These are phyloP conservation scores for Eleusine indica DNA, from an alignment of 176 grass and related monocot genomes.

Conservation along the genomic window DNA sequence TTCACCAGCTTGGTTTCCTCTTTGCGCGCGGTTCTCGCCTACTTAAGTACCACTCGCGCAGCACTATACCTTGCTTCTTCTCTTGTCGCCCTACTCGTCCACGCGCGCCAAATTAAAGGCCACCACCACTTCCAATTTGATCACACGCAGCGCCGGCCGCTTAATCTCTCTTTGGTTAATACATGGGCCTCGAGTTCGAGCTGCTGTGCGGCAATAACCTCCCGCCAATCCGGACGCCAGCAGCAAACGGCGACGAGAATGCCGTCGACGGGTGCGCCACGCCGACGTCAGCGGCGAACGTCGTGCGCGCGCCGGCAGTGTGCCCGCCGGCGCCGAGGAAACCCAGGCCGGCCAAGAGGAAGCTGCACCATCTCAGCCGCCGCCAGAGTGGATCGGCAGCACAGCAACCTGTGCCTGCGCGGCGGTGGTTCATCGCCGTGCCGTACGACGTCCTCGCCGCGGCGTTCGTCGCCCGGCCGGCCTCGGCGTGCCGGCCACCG, in stretches of 20 bases:
- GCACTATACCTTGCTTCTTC: constrained; percentile 44
- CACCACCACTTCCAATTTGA: not conserved
- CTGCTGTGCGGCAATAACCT: constrained; percentile 10
- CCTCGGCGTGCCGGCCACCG: constrained; percentile 3
- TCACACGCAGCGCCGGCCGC: not conserved
- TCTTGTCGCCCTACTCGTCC: not conserved
- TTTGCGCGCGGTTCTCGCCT: not conserved
- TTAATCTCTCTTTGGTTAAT: not conserved
- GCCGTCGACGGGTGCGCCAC: constrained; percentile 34
- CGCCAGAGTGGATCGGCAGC: not conserved
- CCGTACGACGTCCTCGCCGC: constrained; percentile 47
- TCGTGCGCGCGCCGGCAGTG: constrained; percentile 8
- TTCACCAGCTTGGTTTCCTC: not conserved
- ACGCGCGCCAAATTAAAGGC: not conserved
- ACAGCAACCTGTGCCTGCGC: not conserved
- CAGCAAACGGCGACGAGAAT: not conserved
- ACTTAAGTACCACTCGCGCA: constrained; percentile 44
- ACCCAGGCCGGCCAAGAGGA: constrained; percentile 31
- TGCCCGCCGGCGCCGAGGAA: constrained; percentile 65
- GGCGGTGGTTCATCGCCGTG: constrained; percentile 41
- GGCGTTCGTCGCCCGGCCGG: constrained; percentile 35
- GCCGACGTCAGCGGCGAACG: constrained; percentile 38
- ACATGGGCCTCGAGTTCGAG: constrained; percentile 47
- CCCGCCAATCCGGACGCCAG: constrained; percentile 32
- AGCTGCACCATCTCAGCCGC: not conserved